Evolutionary conservation across 139 green algal species (phyloP).

Genomic region (Eudorina sp.): DNA sequence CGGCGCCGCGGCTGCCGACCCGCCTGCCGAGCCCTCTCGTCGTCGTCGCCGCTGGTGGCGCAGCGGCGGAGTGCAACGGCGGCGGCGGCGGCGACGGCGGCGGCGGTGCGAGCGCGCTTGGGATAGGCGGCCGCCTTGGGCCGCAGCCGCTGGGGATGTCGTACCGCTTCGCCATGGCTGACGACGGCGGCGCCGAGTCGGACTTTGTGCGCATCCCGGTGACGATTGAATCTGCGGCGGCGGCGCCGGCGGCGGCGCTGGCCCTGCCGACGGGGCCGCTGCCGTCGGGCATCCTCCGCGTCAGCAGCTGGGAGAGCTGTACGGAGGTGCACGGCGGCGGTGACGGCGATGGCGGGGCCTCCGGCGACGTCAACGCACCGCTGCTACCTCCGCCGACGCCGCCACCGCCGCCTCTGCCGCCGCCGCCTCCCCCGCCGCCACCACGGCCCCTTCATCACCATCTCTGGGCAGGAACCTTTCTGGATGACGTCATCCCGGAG

Average conservation of each 20-base stretch:
- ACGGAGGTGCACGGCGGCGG: background rate
- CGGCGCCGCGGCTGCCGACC: background rate
- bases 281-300: background rate
- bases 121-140: too few relatives aligned
- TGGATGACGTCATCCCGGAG: too few relatives aligned
- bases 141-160: too few relatives aligned
- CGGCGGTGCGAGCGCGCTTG: too few relatives aligned
- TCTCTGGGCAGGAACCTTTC: background rate
- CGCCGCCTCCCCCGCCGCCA: background rate
- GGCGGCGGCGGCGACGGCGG: background rate
- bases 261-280: background rate
- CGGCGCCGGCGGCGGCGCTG: background rate
- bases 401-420: background rate
- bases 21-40: background rate
- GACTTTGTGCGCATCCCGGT: too few relatives aligned
- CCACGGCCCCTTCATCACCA: background rate
- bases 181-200: too few relatives aligned
- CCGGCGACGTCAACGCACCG: background rate
- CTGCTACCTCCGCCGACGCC: background rate
- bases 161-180: too few relatives aligned
- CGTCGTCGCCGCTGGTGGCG: background rate
- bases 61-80: background rate
- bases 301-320: conserved; percentile 3
- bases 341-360: background rate
- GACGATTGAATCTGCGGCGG: too few relatives aligned